Percentiles rank a stretch among this genome's conserved stretches.
phyloP scores from a whole-genome alignment of 768 basidiomycete genomes.

The Tylopilus intermedius region DNA sequence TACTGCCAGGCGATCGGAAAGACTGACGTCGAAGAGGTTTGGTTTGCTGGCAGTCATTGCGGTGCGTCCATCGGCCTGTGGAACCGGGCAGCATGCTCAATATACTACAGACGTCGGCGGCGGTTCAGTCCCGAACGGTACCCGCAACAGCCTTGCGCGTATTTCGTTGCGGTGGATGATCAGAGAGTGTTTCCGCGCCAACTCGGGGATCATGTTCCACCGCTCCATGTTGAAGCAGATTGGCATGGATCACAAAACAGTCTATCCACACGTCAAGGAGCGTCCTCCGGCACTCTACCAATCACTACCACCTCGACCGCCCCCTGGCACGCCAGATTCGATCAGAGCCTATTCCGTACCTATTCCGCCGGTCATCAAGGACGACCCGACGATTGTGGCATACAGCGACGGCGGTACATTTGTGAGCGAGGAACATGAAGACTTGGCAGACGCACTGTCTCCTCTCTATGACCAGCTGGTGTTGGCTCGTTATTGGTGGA shows the following conservation, averaged over 20 bases:
- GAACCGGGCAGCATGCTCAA: background rate
- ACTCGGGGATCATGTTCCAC: slow-evolving; percentile 58
- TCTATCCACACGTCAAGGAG: slow-evolving; percentile 42
- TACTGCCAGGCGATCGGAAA: slow-evolving; percentile 34
- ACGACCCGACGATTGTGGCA: slow-evolving; percentile 14
- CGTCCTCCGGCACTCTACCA: slow-evolving; percentile 37
- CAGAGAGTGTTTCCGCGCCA: slow-evolving; percentile 53
- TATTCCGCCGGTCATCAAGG: slow-evolving; percentile 13
- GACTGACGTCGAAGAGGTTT: slow-evolving; percentile 72
- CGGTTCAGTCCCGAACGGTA: slow-evolving; percentile 56
- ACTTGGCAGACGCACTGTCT: slow-evolving; percentile 52
- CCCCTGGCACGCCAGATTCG: slow-evolving; percentile 10
- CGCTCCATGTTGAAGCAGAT: slow-evolving; percentile 37
- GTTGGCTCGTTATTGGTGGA: slow-evolving; percentile 51
- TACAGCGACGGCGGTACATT: slow-evolving; percentile 18
- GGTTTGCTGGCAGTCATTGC: slow-evolving; percentile 74
- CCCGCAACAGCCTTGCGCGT: slow-evolving; percentile 57
- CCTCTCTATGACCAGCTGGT: slow-evolving; percentile 53
- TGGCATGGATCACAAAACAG: slow-evolving; percentile 44
- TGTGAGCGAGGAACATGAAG: slow-evolving; percentile 56
- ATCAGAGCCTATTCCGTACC: slow-evolving; percentile 7
- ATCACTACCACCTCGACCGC: slow-evolving; percentile 14
- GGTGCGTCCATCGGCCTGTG: slow-evolving; percentile 38
- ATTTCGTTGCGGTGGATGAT: slow-evolving; percentile 79
- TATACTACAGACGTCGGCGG: slow-evolving; percentile 64